phyloP scores from a whole-genome alignment of 805 yeast species.

The Ogataea pignaliae region DNA sequence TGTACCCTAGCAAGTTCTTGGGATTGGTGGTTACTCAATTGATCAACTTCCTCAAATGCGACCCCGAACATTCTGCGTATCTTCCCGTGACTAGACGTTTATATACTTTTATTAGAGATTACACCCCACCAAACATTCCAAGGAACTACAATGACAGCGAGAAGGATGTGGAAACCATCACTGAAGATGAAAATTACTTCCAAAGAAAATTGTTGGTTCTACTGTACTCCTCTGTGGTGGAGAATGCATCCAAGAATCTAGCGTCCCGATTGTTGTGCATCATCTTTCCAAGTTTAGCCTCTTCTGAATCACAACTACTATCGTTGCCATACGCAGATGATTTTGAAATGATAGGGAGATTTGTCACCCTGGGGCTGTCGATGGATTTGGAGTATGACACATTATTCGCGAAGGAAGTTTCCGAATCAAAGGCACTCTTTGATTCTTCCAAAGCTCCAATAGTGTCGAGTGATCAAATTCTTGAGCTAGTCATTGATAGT shows the following conservation, averaged over 20 bases:
- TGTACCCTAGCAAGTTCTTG: conserved; percentile 76
- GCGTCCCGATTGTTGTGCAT: conserved; percentile 4
- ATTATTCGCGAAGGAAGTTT: conserved; percentile 33
- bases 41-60: conserved; percentile 45
- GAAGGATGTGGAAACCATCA: conserved; percentile 35
- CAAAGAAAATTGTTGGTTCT: conserved; percentile 65
- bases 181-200: conserved; percentile 53
- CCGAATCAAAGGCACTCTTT: conserved; percentile 40
- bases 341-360: conserved; percentile 20
- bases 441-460: conserved; percentile 20
- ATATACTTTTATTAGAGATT: conserved; percentile 59
- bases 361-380: conserved; percentile 47
- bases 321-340: conserved; percentile 1
- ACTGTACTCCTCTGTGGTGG: conserved; percentile 51
- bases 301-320: conserved; percentile 6
- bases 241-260: conserved; percentile 9
- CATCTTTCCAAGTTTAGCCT: conserved; percentile 12
- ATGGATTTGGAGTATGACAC: conserved; percentile 59
- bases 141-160: conserved; percentile 32
- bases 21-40: conserved; percentile 62
- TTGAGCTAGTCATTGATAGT: conserved; percentile 36
- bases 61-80: conserved; percentile 30
- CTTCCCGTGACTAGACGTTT: conserved; percentile 55
- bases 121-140: conserved; percentile 43
- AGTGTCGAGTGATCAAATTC: conserved; percentile 34